phyloP scores from a whole-genome alignment of 2,329 filamentous ascomycete genomes.

The Zymoseptoria ardabiliae region DNA sequence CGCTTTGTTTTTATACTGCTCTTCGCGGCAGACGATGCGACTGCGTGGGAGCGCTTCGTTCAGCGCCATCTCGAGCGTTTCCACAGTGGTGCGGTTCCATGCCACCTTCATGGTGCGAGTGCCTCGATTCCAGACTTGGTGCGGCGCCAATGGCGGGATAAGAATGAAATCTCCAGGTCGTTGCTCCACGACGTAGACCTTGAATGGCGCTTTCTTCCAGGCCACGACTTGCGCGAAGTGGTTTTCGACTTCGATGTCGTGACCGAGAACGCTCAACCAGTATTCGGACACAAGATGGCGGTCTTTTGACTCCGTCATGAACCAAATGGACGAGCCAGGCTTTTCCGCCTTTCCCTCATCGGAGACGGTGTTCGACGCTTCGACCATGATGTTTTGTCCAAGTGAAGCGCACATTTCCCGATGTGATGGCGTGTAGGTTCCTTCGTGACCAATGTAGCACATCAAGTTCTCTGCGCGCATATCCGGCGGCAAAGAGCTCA shows the following conservation, averaged over 20 bases:
- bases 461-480: conserved; percentile 96
- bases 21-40: conserved; percentile 85
- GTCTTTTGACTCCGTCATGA: conserved; percentile 96
- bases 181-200: conserved; percentile 88
- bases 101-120: conserved; percentile 95
- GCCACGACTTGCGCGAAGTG: conserved; percentile 94
- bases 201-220: conserved; percentile 91
- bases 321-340: conserved; percentile 89
- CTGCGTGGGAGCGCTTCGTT: conserved; percentile 83
- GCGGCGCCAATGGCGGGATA: conserved; percentile 83
- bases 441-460: conserved; percentile 97
- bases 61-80: conserved; percentile 80
- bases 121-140: conserved; percentile 97
- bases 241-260: conserved; percentile 94
- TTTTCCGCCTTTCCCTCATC: conserved; percentile 64
- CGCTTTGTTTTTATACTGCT: conserved; percentile 98
- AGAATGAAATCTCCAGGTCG: conserved; percentile 85
- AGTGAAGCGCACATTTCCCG: conserved; percentile 95
- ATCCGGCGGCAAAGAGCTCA: conserved; percentile 78
- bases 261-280: conserved; percentile 84
- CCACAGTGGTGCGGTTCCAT: conserved; percentile 91
- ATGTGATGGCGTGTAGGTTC: conserved; percentile 91
- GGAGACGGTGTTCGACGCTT: conserved; percentile 60
- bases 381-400: conserved; percentile 98
- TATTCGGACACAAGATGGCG: conserved; percentile 86